Conservation (phyloP, 768 basidiomycete species). For the Tubosaeta sp. region DNA sequence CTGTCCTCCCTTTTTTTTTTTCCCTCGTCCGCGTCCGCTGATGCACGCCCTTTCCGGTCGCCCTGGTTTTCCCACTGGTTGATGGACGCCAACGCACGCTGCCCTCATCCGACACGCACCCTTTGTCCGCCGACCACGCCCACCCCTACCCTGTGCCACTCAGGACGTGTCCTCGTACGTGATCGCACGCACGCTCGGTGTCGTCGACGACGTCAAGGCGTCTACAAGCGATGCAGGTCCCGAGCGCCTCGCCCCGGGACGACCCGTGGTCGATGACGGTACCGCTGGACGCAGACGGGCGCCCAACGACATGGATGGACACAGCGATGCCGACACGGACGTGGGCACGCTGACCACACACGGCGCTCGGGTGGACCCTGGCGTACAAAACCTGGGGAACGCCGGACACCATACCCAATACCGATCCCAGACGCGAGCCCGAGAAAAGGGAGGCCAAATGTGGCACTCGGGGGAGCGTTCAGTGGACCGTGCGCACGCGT, state of each 20-base stretch:
- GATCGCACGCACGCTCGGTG: constrained; percentile 77
- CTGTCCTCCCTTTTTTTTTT: not conserved
- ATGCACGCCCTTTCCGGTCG: not conserved
- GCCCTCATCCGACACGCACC: not conserved
- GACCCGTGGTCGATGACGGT: not conserved
- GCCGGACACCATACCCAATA: not conserved
- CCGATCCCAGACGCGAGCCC: not conserved
- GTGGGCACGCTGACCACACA: not conserved
- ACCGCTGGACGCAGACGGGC: too few relatives aligned
- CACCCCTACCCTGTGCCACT: not conserved
- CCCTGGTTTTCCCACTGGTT: not conserved
- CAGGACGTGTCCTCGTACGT: constrained; percentile 80
- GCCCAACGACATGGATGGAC: too few relatives aligned
- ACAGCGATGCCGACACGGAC: too few relatives aligned
- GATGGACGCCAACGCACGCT: not conserved
- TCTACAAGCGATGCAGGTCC: constrained; percentile 54
- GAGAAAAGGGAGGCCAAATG: too few relatives aligned
- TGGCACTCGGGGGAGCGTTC: not conserved
- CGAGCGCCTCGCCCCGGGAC: not conserved
- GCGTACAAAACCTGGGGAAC: too few relatives aligned
- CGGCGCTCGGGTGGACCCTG: too few relatives aligned
- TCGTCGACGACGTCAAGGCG: constrained; percentile 70
- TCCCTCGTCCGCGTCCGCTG: not conserved
- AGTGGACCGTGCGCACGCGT: constrained; percentile 31
- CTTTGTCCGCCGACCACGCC: not conserved